A percentile compares a stretch with the other conserved stretches of the same genome.
These are phyloP conservation scores for Trichocladium uniseriatum DNA, from an alignment of 495 filamentous ascomycete genomes.

Conservation along the genomic window DNA sequence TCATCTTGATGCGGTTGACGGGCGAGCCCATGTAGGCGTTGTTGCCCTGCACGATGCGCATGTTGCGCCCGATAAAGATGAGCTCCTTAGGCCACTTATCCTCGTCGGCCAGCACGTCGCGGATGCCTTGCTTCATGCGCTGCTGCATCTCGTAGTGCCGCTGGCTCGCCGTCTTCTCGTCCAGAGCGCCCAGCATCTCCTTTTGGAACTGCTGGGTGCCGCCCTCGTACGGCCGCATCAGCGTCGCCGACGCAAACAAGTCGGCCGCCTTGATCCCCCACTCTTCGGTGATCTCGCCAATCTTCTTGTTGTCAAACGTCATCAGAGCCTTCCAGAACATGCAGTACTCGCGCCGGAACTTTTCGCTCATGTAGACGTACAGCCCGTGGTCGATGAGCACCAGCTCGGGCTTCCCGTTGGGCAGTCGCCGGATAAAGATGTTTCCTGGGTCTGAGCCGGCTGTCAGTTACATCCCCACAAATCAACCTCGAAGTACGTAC, in stretches of 20 bases:
- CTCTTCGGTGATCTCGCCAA: constrained; percentile 53
- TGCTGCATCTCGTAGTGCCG: constrained; percentile 78
- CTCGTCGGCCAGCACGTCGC: constrained; percentile 78
- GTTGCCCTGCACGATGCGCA: constrained; percentile 74
- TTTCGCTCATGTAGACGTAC: constrained; percentile 79
- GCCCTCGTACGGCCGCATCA: constrained; percentile 84
- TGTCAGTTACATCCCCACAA: background rate
- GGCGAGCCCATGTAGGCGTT: constrained; percentile 75
- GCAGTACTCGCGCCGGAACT: constrained; percentile 82
- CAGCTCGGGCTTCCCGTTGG: constrained; percentile 72
- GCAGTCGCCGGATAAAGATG: constrained; percentile 83
- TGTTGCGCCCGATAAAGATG: constrained; percentile 89
- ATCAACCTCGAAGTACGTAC: background rate
- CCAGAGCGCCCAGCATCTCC: constrained; percentile 43
- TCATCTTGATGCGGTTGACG: constrained; percentile 92
- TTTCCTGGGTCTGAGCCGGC: constrained; percentile 62
- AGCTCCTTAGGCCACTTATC: constrained; percentile 88
- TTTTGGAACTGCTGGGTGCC: constrained; percentile 58
- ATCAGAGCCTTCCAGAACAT: constrained; percentile 89
- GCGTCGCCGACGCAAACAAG: constrained; percentile 80
- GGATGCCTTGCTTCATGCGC: constrained; percentile 71
- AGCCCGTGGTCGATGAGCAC: constrained; percentile 95
- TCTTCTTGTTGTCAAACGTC: constrained; percentile 81
- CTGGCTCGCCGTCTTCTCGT: constrained; percentile 51
- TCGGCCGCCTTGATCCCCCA: constrained; percentile 90